These are phyloP conservation scores for Panicum virgatum DNA, from an alignment of 202 grass and related monocot genomes.

Conservation along the genomic window DNA sequence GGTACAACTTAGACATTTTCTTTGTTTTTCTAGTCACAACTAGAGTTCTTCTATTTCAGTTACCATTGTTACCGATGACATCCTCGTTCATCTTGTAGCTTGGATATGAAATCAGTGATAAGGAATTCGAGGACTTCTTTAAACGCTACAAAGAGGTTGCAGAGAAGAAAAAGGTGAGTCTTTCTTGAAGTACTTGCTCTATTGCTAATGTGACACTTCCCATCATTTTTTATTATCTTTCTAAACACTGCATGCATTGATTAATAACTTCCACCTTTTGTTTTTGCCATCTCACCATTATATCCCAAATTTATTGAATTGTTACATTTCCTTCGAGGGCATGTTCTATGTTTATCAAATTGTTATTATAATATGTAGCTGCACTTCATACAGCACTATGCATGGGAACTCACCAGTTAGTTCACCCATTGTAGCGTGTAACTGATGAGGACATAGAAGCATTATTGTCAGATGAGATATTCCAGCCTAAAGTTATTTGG, in stretches of 20 bases:
- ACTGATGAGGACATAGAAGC: conserved; percentile 95
- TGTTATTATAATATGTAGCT: neutral
- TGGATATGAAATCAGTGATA: conserved; percentile 86
- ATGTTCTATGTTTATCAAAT: neutral
- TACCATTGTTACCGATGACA: conserved; percentile 10
- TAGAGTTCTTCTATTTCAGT: neutral
- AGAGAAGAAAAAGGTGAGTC: conserved; percentile 92
- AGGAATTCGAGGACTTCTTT: conserved; percentile 95
- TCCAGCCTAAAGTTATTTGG: conserved; percentile 92
- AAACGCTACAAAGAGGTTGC: conserved; percentile 98
- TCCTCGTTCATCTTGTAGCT: conserved; percentile 49
- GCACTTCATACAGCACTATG: conserved; percentile 5
- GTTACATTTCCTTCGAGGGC: neutral
- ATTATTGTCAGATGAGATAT: conserved; percentile 90
- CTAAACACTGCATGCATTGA: neutral
- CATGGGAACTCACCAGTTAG: conserved; percentile 29
- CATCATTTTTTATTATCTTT: conserved; percentile 30
- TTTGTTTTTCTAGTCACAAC: conserved; percentile 14
- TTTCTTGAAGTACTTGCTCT: conserved; percentile 3
- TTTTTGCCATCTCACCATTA: neutral
- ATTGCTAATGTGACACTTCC: neutral
- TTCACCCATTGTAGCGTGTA: conserved; percentile 59
- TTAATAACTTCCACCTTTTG: neutral
- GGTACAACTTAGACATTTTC: conserved; percentile 48
- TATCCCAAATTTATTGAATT: neutral